Percentiles rank a stretch among this genome's conserved stretches.
Evolutionary conservation across 1,139 yeast genomes (phyloP).

Genomic region (Protomyces inouyei): DNA sequence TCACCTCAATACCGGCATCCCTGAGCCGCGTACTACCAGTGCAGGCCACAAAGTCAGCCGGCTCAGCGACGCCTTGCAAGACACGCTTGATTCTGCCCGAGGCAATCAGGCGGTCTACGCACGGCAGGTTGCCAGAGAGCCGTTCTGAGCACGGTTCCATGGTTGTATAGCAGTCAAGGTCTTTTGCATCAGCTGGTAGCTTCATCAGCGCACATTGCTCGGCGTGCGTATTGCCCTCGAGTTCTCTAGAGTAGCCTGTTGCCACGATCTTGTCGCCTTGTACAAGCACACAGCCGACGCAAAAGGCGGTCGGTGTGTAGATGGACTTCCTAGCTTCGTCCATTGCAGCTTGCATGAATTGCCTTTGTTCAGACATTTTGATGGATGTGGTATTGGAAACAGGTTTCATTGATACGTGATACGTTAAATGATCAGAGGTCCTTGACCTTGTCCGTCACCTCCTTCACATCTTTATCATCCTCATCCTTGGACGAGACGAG

Average conservation of each 20-base stretch:
- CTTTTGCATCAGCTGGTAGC: slow-evolving; percentile 52
- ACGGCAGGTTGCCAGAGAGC: slow-evolving; percentile 84
- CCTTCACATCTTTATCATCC: neutral
- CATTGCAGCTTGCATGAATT: slow-evolving; percentile 60
- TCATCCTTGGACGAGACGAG: slow-evolving; percentile 2
- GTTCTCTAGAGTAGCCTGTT: slow-evolving; percentile 84
- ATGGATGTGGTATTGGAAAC: too few relatives aligned
- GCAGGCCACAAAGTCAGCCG: slow-evolving; percentile 75
- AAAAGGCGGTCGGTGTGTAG: slow-evolving; percentile 79
- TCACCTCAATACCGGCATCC: slow-evolving; percentile 59
- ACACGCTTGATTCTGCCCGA: slow-evolving; percentile 60
- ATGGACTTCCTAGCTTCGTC: slow-evolving; percentile 75
- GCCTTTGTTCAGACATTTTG: neutral
- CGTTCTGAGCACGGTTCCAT: slow-evolving; percentile 97
- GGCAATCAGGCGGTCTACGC: slow-evolving; percentile 69
- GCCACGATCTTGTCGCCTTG: slow-evolving; percentile 59
- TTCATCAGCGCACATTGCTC: slow-evolving; percentile 92
- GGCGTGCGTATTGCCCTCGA: slow-evolving; percentile 96
- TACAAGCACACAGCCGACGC: slow-evolving; percentile 88
- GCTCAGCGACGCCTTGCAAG: slow-evolving; percentile 90
- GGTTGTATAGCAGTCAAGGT: slow-evolving; percentile 82
- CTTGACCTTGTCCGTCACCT: neutral
- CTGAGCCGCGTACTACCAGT: slow-evolving; percentile 58
- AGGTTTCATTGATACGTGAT: too few relatives aligned
- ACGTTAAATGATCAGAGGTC: neutral